These are phyloP conservation scores for Neonectria sp. DNA, from an alignment of 2,329 filamentous ascomycete species.

Conservation along the genomic window DNA sequence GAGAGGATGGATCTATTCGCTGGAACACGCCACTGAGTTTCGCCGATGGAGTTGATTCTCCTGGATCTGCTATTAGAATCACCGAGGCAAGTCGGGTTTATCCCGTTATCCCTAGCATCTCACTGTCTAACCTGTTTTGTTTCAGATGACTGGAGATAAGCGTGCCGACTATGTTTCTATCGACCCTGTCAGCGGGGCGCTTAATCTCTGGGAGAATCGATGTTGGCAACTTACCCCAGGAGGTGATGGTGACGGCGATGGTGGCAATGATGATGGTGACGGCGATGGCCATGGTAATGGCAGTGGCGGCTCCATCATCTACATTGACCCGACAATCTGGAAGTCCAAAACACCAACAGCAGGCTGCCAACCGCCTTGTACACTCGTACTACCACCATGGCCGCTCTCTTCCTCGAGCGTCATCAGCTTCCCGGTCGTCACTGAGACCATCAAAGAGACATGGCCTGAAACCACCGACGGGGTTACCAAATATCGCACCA, in stretches of 20 bases:
- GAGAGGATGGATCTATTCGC: not conserved
- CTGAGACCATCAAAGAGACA: conserved; percentile 28
- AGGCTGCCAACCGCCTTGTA: conserved; percentile 28
- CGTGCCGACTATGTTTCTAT: not conserved
- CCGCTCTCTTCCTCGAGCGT: conserved; percentile 28
- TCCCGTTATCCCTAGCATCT: not conserved
- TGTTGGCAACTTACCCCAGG: not conserved
- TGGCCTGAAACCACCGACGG: conserved; percentile 29
- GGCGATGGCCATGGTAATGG: not conserved
- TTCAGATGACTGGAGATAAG: not conserved
- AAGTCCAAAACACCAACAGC: conserved; percentile 16
- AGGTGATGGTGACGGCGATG: not conserved
- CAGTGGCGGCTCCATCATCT: conserved; percentile 5
- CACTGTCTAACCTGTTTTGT: not conserved
- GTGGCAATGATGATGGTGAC: not conserved
- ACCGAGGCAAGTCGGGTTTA: not conserved
- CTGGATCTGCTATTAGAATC: conserved; percentile 4
- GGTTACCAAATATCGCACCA: conserved; percentile 28
- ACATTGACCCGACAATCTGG: conserved; percentile 29
- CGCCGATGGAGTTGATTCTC: conserved; percentile 8
- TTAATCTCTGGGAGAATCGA: not conserved
- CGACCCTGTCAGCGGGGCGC: not conserved
- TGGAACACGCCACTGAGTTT: conserved; percentile 9
- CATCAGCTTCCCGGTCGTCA: conserved; percentile 28
- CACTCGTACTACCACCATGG: conserved; percentile 28